A percentile compares a stretch with the other conserved stretches of the same genome.
These are phyloP conservation scores for Lepidium africanum DNA, from an alignment of 345 rosid genomes.

Conservation along the genomic window DNA sequence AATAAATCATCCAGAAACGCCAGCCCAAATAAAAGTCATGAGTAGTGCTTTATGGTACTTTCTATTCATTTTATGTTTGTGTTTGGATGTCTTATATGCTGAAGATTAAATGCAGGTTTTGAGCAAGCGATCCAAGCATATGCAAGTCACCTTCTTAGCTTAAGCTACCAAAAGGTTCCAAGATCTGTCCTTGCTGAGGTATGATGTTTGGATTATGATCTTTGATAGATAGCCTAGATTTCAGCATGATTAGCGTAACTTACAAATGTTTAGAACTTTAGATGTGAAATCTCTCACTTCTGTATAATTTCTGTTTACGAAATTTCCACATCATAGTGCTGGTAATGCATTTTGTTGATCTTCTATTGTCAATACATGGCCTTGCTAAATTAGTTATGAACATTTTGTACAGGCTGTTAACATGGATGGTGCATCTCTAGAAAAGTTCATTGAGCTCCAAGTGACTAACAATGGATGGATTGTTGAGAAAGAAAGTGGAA, in stretches of 20 bases:
- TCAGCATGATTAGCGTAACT: not conserved
- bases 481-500: constrained; percentile 64
- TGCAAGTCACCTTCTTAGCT: constrained; percentile 78
- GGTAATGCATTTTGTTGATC: not conserved
- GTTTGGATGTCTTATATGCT: constrained; percentile 14
- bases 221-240: not conserved
- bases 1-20: not conserved
- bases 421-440: constrained; percentile 72
- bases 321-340: not conserved
- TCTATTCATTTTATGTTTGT: not conserved
- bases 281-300: not conserved
- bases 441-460: constrained; percentile 79
- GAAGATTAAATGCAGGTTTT: constrained; percentile 55
- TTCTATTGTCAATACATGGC: not conserved
- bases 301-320: not conserved
- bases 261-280: not conserved
- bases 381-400: constrained; percentile 4
- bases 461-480: constrained; percentile 60
- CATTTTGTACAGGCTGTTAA: constrained; percentile 55
- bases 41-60: not conserved
- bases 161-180: constrained; percentile 89
- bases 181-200: constrained; percentile 93
- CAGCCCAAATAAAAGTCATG: not conserved
- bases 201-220: constrained; percentile 19
- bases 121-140: constrained; percentile 89